phyloP scores from a whole-genome alignment of 2,329 filamentous ascomycete genomes.

The Penicillium sp. region DNA sequence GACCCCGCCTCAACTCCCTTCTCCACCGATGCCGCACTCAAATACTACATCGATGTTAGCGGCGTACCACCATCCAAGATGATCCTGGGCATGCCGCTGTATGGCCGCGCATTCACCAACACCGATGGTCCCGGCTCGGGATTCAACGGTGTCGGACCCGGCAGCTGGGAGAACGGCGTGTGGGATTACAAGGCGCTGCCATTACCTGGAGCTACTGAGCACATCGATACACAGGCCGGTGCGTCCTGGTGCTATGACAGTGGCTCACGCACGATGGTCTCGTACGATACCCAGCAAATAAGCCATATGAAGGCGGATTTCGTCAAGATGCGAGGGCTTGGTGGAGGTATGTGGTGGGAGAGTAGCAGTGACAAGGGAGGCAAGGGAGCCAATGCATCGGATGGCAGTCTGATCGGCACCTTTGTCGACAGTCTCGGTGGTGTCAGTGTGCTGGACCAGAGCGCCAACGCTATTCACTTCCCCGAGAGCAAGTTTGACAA shows the following conservation, averaged over 20 bases:
- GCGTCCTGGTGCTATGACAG: constrained; percentile 76
- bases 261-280: constrained; percentile 61
- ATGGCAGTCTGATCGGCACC: constrained; percentile 62
- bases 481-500: constrained; percentile 43
- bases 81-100: constrained; percentile 91
- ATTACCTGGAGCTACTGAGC: constrained; percentile 59
- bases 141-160: constrained; percentile 67
- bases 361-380: constrained; percentile 69
- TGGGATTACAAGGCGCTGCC: constrained; percentile 87
- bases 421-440: constrained; percentile 39
- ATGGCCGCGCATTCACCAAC: constrained; percentile 77
- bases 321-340: constrained; percentile 61
- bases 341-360: constrained; percentile 97
- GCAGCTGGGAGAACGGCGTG: constrained; percentile 76
- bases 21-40: constrained; percentile 64
- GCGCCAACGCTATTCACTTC: constrained; percentile 33
- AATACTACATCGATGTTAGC: constrained; percentile 61
- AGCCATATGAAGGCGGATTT: constrained; percentile 66
- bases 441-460: constrained; percentile 31
- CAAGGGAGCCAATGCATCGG: constrained; percentile 30
- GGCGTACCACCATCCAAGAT: constrained; percentile 64
- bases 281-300: constrained; percentile 61
- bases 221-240: constrained; percentile 57
- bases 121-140: constrained; percentile 69
- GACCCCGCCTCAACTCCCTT: constrained; percentile 69